Evolutionary conservation across 2,329 filamentous ascomycete species (phyloP).

Genomic region (Waltergamsia citrina): DNA sequence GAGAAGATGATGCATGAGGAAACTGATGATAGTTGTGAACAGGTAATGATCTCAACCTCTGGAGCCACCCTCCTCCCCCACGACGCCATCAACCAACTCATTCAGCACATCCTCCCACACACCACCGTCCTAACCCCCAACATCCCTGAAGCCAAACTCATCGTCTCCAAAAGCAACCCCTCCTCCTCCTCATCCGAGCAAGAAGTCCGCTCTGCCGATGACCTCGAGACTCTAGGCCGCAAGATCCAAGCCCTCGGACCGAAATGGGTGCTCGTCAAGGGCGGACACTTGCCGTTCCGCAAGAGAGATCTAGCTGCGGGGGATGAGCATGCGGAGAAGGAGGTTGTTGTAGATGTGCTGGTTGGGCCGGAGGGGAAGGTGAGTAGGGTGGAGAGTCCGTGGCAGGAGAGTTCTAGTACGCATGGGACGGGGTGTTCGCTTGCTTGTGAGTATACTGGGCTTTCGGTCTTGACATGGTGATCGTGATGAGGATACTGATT

Average conservation of each 20-base stretch:
- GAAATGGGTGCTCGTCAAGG: constrained; percentile 77
- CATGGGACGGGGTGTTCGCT: constrained; percentile 94
- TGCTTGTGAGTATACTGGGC: constrained; percentile 52
- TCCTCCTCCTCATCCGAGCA: constrained; percentile 9
- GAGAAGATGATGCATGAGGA: too few species aligned
- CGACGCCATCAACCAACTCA: constrained; percentile 52
- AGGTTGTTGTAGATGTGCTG: constrained; percentile 68
- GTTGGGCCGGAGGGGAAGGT: constrained; percentile 46
- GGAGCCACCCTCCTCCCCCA: constrained; percentile 59
- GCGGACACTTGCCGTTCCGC: constrained; percentile 77
- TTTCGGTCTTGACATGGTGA: not conserved
- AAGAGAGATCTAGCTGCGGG: constrained; percentile 48
- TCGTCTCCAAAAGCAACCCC: constrained; percentile 45
- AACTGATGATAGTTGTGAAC: too few species aligned
- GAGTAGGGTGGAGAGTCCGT: constrained; percentile 59
- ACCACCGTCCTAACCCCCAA: constrained; percentile 70
- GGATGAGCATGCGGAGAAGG: constrained; percentile 41
- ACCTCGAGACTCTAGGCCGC: constrained; percentile 60
- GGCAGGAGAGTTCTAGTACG: constrained; percentile 67
- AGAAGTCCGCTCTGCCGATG: constrained; percentile 46
- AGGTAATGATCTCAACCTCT: constrained; percentile 92
- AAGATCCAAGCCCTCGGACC: constrained; percentile 61
- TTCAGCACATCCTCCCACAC: constrained; percentile 49
- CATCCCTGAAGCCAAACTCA: constrained; percentile 61
- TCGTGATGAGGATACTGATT: not conserved